Percentiles rank a stretch among this genome's conserved stretches.
Evolutionary conservation across 305 asterid species (phyloP).

Genomic region (Fraxinus dipetala): DNA sequence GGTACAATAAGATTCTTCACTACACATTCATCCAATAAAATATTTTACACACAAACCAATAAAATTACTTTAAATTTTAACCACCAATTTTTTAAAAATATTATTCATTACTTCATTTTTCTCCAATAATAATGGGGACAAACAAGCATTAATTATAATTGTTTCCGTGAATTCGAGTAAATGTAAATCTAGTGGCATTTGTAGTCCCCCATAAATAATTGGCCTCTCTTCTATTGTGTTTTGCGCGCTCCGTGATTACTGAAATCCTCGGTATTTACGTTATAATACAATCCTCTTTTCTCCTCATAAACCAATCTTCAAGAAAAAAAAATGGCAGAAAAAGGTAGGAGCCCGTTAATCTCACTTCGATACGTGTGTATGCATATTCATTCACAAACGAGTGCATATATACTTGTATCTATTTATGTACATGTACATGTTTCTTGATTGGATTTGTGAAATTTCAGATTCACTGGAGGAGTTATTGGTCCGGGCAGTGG

Average conservation of each 20-base stretch:
- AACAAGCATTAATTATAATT: no score
- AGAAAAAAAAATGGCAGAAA: constrained; percentile 44
- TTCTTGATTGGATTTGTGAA: constrained; percentile 20
- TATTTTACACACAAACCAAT: no score
- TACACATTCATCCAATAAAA: no score
- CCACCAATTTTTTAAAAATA: no score
- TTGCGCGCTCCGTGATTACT: background rate
- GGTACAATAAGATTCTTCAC: no score
- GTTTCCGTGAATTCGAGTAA: background rate
- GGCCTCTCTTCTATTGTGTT: background rate
- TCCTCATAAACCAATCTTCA: constrained; percentile 16
- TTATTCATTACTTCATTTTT: no score
- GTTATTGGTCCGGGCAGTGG: constrained; percentile 69
- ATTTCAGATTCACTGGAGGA: constrained; percentile 60
- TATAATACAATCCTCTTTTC: background rate
- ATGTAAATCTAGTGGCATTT: background rate
- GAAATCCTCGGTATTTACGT: constrained; percentile 3
- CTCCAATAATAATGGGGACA: no score
- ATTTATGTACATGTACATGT: constrained; percentile 6
- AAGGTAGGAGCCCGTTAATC: constrained; percentile 38
- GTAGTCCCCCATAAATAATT: constrained; percentile 8
- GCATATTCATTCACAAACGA: constrained; percentile 1
- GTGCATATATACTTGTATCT: background rate
- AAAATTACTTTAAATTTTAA: no score
- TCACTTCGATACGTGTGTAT: background rate